Percentiles rank a stretch among this genome's conserved stretches.
These are phyloP conservation scores for Phytophthora tubulina DNA, from an alignment of 352 stramenopile genomes.

Conservation along the genomic window DNA sequence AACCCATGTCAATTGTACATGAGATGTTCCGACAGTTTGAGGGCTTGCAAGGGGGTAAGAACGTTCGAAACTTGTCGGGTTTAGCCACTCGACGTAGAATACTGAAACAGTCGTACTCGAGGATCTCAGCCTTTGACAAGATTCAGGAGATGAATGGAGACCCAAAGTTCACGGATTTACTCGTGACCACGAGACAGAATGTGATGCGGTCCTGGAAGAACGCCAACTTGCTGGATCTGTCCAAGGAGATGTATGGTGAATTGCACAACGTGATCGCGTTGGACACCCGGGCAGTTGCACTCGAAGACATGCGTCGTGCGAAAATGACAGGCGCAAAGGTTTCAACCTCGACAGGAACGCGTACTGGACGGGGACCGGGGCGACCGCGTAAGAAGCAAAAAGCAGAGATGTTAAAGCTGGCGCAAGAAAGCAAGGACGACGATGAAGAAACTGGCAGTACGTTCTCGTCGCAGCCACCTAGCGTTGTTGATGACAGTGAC, in stretches of 20 bases:
- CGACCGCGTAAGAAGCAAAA: conserved; percentile 26
- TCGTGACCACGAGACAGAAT: conserved; percentile 18
- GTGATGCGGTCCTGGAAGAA: conserved; percentile 51
- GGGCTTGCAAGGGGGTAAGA: conserved; percentile 28
- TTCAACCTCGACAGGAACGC: neutral
- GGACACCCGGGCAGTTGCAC: conserved; percentile 34
- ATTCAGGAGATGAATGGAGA: conserved; percentile 48
- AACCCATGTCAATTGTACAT: conserved; percentile 44
- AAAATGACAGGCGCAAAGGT: conserved; percentile 21
- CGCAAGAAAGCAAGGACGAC: conserved; percentile 22
- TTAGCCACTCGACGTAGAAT: conserved; percentile 41
- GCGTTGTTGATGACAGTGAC: conserved; percentile 34
- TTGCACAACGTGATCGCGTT: conserved; percentile 35
- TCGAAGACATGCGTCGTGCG: conserved; percentile 43
- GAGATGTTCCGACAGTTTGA: conserved; percentile 45
- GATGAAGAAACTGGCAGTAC: conserved; percentile 28
- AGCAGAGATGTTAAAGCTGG: neutral
- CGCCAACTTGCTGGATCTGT: conserved; percentile 45
- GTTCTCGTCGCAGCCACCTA: conserved; percentile 27
- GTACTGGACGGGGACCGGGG: conserved; percentile 11
- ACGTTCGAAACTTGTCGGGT: conserved; percentile 36
- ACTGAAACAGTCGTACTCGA: conserved; percentile 42
- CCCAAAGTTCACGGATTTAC: conserved; percentile 34
- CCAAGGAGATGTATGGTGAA: conserved; percentile 34
- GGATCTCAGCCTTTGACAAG: conserved; percentile 43